Evolutionary conservation across 108 stramenopile species (phyloP).

Genomic region (Pseudonitzschia multiseries): DNA sequence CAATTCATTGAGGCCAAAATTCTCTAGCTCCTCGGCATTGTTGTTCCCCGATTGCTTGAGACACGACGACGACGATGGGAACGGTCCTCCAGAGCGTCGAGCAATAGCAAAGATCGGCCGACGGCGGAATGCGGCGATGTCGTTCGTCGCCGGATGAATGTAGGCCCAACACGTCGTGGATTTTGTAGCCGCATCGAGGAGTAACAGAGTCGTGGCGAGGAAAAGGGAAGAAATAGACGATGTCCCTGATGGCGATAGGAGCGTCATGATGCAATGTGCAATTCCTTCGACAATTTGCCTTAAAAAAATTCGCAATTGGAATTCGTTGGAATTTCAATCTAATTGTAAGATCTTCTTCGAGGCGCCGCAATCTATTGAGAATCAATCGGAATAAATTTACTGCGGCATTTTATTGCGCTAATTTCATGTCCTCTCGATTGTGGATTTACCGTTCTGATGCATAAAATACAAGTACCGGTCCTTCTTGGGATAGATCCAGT

Average conservation of each 20-base stretch:
- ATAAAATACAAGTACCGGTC: no score
- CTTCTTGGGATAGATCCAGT: no score
- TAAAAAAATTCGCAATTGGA: no score
- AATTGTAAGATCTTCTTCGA: no score
- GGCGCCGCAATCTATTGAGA: no score
- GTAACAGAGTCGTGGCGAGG: not conserved
- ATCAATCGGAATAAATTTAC: no score
- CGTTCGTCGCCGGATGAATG: not conserved
- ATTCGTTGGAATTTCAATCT: no score
- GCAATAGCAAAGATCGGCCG: not conserved
- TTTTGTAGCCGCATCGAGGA: slow-evolving; percentile 5
- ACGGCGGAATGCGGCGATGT: not conserved
- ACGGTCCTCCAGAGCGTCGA: not conserved
- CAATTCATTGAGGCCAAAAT: slow-evolving; percentile 82
- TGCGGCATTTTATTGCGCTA: no score
- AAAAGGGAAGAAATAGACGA: not conserved
- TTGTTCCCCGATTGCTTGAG: not conserved
- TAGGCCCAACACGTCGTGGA: not conserved
- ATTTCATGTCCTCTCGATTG: no score
- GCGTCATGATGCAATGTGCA: no score
- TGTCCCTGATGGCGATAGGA: not conserved
- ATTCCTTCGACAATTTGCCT: no score
- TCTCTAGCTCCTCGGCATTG: not conserved
- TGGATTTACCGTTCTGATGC: no score
- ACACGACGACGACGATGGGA: slow-evolving; percentile 5